Conservation (phyloP, 345 rosid genomes). For the Rhodamnia argentea region DNA sequence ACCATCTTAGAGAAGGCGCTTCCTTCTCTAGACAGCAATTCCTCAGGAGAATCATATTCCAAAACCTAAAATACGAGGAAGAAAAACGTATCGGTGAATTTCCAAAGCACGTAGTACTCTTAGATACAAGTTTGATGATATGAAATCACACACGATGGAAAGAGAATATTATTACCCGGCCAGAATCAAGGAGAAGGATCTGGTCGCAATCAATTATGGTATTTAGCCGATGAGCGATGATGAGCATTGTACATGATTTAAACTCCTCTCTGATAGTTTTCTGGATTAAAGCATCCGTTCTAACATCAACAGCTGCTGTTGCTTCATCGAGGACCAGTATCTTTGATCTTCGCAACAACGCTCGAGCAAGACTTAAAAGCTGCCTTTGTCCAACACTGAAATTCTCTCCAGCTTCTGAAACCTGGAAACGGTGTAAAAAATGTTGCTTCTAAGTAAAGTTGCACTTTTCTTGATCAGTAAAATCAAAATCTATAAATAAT, state of each 20-base stretch:
- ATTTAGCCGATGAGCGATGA: slow-evolving; percentile 95
- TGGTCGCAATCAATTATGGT: slow-evolving; percentile 93
- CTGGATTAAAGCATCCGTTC: slow-evolving; percentile 98
- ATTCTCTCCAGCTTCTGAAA: slow-evolving; percentile 93
- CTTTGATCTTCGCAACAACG: slow-evolving; percentile 88
- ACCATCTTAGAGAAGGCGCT: slow-evolving; percentile 96
- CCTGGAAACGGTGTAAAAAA: slow-evolving; percentile 25
- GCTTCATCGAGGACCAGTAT: slow-evolving; percentile 99
- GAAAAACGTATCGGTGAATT: not conserved
- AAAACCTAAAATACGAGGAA: slow-evolving; percentile 44
- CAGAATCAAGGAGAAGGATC: slow-evolving; percentile 85
- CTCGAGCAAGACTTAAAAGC: slow-evolving; percentile 94
- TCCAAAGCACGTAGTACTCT: not conserved
- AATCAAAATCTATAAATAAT: not conserved
- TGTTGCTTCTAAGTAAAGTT: not conserved
- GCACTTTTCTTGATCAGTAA: not conserved
- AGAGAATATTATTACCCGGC: slow-evolving; percentile 39
- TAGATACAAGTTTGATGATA: not conserved
- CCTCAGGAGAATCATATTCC: slow-evolving; percentile 79
- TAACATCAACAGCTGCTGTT: slow-evolving; percentile 98
- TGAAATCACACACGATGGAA: not conserved
- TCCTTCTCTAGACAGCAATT: slow-evolving; percentile 51
- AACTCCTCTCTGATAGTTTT: slow-evolving; percentile 97
- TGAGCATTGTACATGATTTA: slow-evolving; percentile 89
- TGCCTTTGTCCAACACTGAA: slow-evolving; percentile 99